A percentile compares a stretch with the other conserved stretches of the same genome.
Conservation (phyloP, 106 monocot genomes). For the Acanthochlamys bracteata region DNA sequence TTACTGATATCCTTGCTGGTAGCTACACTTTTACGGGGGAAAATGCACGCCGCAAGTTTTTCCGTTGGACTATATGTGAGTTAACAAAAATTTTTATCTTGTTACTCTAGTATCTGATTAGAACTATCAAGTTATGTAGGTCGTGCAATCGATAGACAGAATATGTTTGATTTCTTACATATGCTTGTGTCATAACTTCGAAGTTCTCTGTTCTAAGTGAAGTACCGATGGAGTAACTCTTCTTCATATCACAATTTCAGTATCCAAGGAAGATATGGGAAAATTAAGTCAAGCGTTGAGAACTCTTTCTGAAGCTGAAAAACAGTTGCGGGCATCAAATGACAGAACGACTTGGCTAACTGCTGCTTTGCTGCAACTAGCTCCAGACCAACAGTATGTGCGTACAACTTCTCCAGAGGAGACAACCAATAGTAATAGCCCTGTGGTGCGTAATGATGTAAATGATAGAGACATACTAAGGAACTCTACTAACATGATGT, state of each 20-base stretch:
- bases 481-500: constrained; percentile 1
- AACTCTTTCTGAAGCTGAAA: constrained; percentile 87
- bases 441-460: constrained; percentile 14
- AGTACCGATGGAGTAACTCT: not conserved
- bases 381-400: constrained; percentile 72
- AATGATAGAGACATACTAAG: constrained; percentile 11
- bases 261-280: constrained; percentile 79
- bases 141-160: too few species aligned
- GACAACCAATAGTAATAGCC: constrained; percentile 34
- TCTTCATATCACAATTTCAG: constrained; percentile 32
- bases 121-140: not conserved
- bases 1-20: constrained; percentile 72
- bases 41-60: constrained; percentile 58
- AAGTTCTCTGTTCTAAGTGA: too few species aligned
- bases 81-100: constrained; percentile 9
- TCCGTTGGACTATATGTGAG: constrained; percentile 54
- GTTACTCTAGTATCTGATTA: not conserved
- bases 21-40: constrained; percentile 57
- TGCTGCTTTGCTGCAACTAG: constrained; percentile 90
- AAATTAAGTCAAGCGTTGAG: constrained; percentile 77
- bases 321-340: constrained; percentile 73
- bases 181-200: not conserved
- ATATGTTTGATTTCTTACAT: not conserved
- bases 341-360: constrained; percentile 97
- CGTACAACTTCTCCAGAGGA: constrained; percentile 36